Percentiles rank a stretch among this genome's conserved stretches.
Conservation (phyloP, 805 yeast genomes). For the Brettanomyces bruxellensis region DNA sequence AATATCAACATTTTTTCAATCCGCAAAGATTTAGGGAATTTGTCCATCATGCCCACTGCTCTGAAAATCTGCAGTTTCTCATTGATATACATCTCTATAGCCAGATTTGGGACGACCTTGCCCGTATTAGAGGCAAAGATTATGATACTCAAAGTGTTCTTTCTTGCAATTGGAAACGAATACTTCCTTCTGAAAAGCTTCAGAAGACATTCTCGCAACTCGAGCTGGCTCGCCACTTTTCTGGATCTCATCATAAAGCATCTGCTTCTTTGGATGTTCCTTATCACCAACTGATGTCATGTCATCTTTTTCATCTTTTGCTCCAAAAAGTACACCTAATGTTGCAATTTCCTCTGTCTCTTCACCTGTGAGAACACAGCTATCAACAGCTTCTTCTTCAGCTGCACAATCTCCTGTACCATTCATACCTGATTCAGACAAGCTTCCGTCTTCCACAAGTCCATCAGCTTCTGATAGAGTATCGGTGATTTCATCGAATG, state of each 20-base stretch:
- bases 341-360: too few species aligned
- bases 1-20: constrained; percentile 5
- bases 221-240: too few species aligned
- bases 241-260: too few species aligned
- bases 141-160: constrained; percentile 3
- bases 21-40: constrained; percentile 8
- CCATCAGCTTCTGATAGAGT: too few species aligned
- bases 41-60: constrained; percentile 10
- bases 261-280: too few species aligned
- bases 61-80: constrained; percentile 15
- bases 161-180: constrained; percentile 4
- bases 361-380: too few species aligned
- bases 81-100: constrained; percentile 13
- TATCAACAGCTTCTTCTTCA: not conserved
- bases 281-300: too few species aligned
- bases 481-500: not conserved
- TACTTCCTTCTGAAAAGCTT: not conserved
- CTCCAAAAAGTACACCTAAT: too few species aligned
- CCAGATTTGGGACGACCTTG: constrained; percentile 9
- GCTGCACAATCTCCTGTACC: not conserved
- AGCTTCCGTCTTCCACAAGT: too few species aligned
- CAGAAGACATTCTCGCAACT: not conserved
- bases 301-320: too few species aligned
- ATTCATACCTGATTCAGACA: not conserved
- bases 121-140: not conserved